Base-by-base conservation (phyloP, 768 basidiomycete species). In the Pleurotus ostreatus region DNA sequence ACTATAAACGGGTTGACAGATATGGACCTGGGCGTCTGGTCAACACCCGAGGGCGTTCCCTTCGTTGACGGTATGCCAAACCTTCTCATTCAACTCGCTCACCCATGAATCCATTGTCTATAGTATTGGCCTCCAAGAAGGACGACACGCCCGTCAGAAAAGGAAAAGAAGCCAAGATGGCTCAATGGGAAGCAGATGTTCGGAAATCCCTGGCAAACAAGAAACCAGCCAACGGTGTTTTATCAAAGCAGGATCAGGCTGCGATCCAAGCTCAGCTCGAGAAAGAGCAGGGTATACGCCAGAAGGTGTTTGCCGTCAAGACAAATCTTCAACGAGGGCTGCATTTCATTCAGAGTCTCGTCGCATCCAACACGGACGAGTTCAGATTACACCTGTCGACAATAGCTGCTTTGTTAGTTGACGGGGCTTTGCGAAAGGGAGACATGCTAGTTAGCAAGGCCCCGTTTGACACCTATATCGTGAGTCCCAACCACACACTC, bases 141-240 rank as follows among this genome's bases (percentile, higher is more conserved):
- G 77, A 74, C 1, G 76, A 79, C 3, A 74, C 61, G 64, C 46
- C 73, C 66, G 70, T 71, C 3, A 78, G 71, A 60, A 96, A 95
- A 66, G 90, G 92, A 12, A 98, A 97, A 62, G 89, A 86, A 57
- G 84, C 89, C 4, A 92, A 92, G 37, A 89, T 96, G 12, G 88
- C 92, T 15, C 88, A 92, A 64, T 99, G 96, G 96, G 97, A 99
- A 59, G 88, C 86, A 23, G 95, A 99, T 58, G 75, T 96, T n/a
- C 83, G 94, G 8, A 86, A 90, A 61, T 84, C 87, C 0, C 75
- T 98, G 1, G 90, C 91, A 5, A 82, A 73, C 55, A 98, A 98
- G 74, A 92, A 91, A 67, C 79, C 82, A 8, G 70, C 77, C 1
- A 65, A 70, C 1, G 73, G 71, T 5, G 74, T 75, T 1, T 69